Base-by-base conservation (phyloP, 2,329 filamentous ascomycete species). In the Xylaria sp. region DNA sequence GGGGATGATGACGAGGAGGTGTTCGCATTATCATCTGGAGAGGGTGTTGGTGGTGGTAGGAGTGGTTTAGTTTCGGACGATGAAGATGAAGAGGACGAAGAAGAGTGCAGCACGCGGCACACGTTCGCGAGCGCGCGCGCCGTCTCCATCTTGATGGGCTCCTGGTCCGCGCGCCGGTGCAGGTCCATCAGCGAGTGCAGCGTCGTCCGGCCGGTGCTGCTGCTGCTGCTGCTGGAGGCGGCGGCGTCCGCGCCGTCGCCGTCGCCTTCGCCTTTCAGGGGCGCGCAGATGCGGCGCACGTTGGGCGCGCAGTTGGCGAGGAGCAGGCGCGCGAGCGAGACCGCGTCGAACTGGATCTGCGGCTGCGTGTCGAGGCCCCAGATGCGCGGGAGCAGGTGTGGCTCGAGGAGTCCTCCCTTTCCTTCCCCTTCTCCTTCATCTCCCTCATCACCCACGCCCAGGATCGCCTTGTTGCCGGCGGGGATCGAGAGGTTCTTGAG, bases 401-500 rank as follows among this genome's bases (percentile, higher is more conserved):
- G 62, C 5, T 75, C 72, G 2, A 86, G 71, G 1, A 86, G 69
- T 1, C 70, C 69, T 2, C 71, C 66, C 4, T n/a, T n/a, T n/a
- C n/a, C n/a, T n/a, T n/a, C n/a, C n/a, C n/a, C n/a, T n/a, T n/a
- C n/a, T n/a, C n/a, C n/a, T n/a, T n/a, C n/a, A n/a, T n/a, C n/a
- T n/a, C n/a, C n/a, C n/a, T n/a, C n/a, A n/a, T n/a, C n/a, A n/a
- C n/a, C n/a, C n/a, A 70, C 69, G 16, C 79, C 79, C 1, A 88
- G 72, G 0, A 70, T 44, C 2, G 74, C 57, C 66, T 85, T 87
- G 69, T 87, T 87, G 21, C 68, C 65, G 0, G 70, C 52, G 0
- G 84, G 82, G 46, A 88, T 83, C 21, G 84, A 81, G 7, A 88
- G 78, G 66, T 88, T 88, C 68, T 86, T 87, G 55, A 87, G 77